Evolutionary conservation across 495 filamentous ascomycete genomes (phyloP), one percentile per base, ranked within the genome.

Genomic region (Lasiosphaeris hirsuta): DNA sequence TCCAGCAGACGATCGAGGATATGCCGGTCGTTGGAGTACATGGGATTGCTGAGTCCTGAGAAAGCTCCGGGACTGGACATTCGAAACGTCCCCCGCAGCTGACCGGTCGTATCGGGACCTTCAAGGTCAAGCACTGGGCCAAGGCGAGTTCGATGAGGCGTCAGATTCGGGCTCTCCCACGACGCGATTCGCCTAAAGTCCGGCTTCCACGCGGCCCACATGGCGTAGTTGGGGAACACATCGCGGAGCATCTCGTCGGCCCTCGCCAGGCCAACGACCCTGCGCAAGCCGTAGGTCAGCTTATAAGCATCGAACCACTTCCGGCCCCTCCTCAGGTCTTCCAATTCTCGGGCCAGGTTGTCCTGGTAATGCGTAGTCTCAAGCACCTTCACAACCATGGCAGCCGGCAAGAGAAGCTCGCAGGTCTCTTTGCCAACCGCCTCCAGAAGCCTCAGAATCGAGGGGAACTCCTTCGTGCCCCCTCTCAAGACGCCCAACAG

Each of bases 121-220:
- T 62, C 59, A 3, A 62, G 50, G 35, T 62, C 59, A 18, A 62
- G 49, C 4, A 58, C 18, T 1, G 42, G 34, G 2, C 30, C 17
- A 4, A 62, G 48, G 1, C 42, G 54, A 7, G 2, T 3, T 14
- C 45, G 48, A 23, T 54, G 50, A 3, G 48, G 48, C n/a, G 38
- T 14, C 14, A 57, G 5, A 8, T 41, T 40, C 1, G 18, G 38
- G 14, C 49, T 45, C 42, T 62, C 54, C 59, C 59, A 62, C 6
- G 48, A 23, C 7, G 34, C 17, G 49, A 62, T 57, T 11, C 59
- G 54, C n/a, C 19, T 41, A 18, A 30, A 7, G 23, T 54, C 42
- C 4, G 59, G 59, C 3, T 54, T 47, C 59, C 59, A 62, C 7
- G 47, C 15, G 9, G 55, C 59, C 59, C 59, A 62, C 59, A 62